Evolutionary conservation across 2,329 filamentous ascomycete genomes (phyloP), one percentile per base, ranked within the genome.

Genomic region (Diaporthe australafricana): DNA sequence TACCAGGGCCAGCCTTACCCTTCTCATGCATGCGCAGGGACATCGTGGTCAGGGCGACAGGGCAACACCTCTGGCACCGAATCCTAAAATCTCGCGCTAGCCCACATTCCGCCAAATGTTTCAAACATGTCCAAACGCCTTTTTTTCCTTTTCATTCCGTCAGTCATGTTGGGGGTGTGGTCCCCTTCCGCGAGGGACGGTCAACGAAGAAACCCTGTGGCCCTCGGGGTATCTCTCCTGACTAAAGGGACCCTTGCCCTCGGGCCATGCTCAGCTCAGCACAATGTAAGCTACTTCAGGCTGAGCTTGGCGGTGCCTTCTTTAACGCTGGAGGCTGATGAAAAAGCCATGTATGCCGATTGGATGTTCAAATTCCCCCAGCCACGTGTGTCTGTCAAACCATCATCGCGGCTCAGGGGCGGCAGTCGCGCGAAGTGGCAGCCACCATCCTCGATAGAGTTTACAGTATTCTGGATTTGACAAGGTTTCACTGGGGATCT

Each of bases 391-490:
- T 9, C 20, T 32, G 30, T 5, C 25, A 38, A 63, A 38, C 60
- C 22, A 63, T 63, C 60, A 48, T 50, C 60, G 42, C 60, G 60
- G 42, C 60, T 48, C 60, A 38, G 20, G 42, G 42, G 60, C 60
- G 42, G 42, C 60, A 48, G 27, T 48, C 42, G 60, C 42, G 42
- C 20, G n/a, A 63, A 48, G 17, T 40, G 16, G 25, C 40, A 48
- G n/a, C 53, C n/a, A 56, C 32, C n/a, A 32, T 12, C 32, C 5
- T 20, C 32, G 60, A 48, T 63, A 63, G 27, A 12, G 27, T 63
- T 48, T 25, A 35, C 38, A 12, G 20, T 32, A 32, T 16, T 17
- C 12, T 16, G 8, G 27, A 47, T 40, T 45, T 63, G 22, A 25
- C 40, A n/a, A 35, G 32, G 5, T 25, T 27, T 16, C 7, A 8